Evolutionary conservation across 2,329 filamentous ascomycete species (phyloP).

Genomic region (Zymoseptoria pseudotritici): DNA sequence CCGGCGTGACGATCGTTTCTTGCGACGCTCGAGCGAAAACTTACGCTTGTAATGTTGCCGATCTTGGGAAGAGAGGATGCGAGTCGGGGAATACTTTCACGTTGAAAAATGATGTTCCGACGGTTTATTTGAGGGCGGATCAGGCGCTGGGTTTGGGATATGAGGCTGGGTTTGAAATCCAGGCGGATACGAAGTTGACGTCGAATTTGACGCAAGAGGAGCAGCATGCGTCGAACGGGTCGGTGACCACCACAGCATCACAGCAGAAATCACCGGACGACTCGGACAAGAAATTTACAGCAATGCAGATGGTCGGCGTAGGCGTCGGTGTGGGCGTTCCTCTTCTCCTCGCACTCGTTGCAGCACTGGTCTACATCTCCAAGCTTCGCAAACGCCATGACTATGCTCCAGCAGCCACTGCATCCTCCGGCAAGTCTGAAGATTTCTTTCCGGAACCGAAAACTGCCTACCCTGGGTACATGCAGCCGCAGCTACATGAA

Average conservation of each 20-base stretch:
- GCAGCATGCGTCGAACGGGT: not conserved
- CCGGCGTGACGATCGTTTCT: not conserved
- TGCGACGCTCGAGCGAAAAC: not conserved
- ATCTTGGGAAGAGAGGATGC: not conserved
- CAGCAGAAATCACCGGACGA: not conserved
- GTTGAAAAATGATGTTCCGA: not conserved
- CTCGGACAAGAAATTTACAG: slow-evolving; percentile 1
- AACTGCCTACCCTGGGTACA: not conserved
- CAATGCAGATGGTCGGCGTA: slow-evolving; percentile 7
- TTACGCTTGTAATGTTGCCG: not conserved
- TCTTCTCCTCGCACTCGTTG: slow-evolving; percentile 3
- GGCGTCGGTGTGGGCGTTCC: slow-evolving; percentile 9
- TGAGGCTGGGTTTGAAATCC: not conserved
- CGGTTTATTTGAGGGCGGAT: not conserved
- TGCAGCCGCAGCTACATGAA: not conserved
- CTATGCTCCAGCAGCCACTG: not conserved
- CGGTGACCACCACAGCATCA: not conserved
- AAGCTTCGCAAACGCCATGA: not conserved
- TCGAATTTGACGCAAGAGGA: not conserved
- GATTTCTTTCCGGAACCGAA: not conserved
- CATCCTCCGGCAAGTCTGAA: not conserved
- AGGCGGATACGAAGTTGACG: not conserved
- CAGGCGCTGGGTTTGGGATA: not conserved
- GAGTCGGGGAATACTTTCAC: not conserved
- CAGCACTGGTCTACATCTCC: not conserved